phyloP scores from a whole-genome alignment of 371 early-diverging fungal species.

The Saksenaea vasiformis region DNA sequence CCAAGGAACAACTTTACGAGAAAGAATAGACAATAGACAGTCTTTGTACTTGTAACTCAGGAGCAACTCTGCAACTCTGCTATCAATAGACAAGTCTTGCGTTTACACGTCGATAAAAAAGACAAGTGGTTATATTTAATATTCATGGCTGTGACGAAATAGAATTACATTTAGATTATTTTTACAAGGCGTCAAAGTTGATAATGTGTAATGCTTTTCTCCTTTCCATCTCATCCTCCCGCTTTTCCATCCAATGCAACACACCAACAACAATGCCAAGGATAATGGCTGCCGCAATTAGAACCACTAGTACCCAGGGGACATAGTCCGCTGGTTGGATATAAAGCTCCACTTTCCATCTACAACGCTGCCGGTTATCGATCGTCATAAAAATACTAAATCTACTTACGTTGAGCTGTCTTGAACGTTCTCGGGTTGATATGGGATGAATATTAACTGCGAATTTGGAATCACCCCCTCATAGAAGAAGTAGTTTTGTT shows the following conservation, averaged over 20 bases:
- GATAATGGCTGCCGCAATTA: constrained; percentile 63
- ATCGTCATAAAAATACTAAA: not conserved
- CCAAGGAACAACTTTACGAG: constrained; percentile 35
- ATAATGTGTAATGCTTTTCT: constrained; percentile 76
- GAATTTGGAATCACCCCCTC: constrained; percentile 93
- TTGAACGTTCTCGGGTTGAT: constrained; percentile 58
- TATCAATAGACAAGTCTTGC: not conserved
- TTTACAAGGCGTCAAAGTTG: constrained; percentile 89
- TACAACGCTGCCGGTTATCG: constrained; percentile 12
- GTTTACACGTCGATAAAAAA: not conserved
- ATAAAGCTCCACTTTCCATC: constrained; percentile 86
- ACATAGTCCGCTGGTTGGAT: constrained; percentile 84
- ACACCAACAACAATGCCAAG: constrained; percentile 70
- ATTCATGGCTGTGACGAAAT: not conserved
- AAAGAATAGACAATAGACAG: constrained; percentile 2
- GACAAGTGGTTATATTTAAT: not conserved
- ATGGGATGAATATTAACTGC: constrained; percentile 87
- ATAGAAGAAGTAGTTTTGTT: constrained; percentile 56
- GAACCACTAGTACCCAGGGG: constrained; percentile 71
- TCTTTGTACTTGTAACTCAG: not conserved
- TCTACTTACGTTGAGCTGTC: constrained; percentile 46
- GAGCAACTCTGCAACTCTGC: not conserved
- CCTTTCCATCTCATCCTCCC: constrained; percentile 79
- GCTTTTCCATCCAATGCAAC: constrained; percentile 77
- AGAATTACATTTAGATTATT: constrained; percentile 2